Conservation (phyloP, 345 rosid genomes). For the Melaleuca quinquenervia region DNA sequence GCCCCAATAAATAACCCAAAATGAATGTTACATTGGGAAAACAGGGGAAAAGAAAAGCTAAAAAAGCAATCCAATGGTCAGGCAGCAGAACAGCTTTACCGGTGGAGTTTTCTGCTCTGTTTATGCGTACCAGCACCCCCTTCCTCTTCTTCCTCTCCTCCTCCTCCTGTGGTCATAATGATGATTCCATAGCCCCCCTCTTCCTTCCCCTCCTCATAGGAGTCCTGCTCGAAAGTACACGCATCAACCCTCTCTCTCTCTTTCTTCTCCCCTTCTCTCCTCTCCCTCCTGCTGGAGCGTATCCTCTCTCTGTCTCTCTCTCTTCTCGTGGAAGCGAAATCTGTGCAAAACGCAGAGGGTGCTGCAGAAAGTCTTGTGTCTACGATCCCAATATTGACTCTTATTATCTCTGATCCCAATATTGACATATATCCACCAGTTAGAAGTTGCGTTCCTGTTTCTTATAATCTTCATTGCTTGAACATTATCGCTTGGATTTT, state of each 20-base stretch:
- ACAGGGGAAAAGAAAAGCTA: neutral
- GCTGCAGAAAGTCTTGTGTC: neutral
- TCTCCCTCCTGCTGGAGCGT: too few species aligned
- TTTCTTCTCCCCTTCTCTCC: too few species aligned
- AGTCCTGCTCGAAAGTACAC: neutral
- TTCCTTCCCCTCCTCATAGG: neutral
- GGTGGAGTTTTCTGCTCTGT: neutral
- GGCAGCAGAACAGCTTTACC: neutral
- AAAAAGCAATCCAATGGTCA: neutral
- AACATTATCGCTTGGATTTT: too few species aligned
- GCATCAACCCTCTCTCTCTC: neutral
- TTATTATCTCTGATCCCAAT: too few species aligned
- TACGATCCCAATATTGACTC: conserved; percentile 12
- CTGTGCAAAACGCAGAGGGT: neutral
- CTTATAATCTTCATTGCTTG: too few species aligned
- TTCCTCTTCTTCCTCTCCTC: conserved; percentile 6
- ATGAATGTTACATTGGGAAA: neutral
- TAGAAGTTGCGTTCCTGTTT: too few species aligned
- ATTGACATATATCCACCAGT: too few species aligned
- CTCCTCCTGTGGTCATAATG: conserved; percentile 2
- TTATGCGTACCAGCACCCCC: neutral
- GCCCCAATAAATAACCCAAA: neutral
- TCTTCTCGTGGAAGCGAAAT: neutral
- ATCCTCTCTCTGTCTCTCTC: neutral
- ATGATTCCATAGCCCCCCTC: conserved; percentile 25